Percentiles rank a stretch among this genome's conserved stretches.
phyloP scores from a whole-genome alignment of 169 alveolate species.

The Cyclospora cayetanensis region DNA sequence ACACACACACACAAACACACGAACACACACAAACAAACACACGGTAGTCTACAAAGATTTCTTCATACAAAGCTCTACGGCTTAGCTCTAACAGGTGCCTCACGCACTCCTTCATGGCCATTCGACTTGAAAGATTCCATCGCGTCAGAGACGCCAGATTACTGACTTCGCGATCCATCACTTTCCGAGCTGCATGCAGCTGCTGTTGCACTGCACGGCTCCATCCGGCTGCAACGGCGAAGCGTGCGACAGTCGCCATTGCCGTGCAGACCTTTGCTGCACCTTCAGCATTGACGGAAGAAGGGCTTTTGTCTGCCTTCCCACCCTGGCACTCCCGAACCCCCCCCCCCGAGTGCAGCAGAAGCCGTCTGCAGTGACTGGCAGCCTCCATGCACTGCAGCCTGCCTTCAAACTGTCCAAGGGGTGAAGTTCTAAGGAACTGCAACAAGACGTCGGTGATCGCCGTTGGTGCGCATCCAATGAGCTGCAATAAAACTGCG shows the following conservation, averaged over 20 bases:
- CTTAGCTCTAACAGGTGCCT: too few species aligned
- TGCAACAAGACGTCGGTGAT: conserved; percentile 63
- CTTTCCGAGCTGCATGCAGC: conserved; percentile 58
- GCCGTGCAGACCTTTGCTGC: conserved; percentile 21
- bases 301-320: too few species aligned
- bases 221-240: conserved; percentile 72
- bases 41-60: too few species aligned
- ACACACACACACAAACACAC: too few species aligned
- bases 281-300: too few species aligned
- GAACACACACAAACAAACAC: too few species aligned
- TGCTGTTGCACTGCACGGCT: conserved; percentile 60
- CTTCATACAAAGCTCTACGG: too few species aligned
- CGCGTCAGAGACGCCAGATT: conserved; percentile 52
- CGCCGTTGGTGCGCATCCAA: neutral
- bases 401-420: conserved; percentile 72
- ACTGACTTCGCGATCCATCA: conserved; percentile 54
- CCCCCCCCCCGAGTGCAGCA: neutral
- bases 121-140: conserved; percentile 68
- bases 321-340: too few species aligned
- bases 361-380: neutral
- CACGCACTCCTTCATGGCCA: conserved; percentile 70
- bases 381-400: conserved; percentile 1
- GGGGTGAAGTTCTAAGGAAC: conserved; percentile 65
- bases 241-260: conserved; percentile 59
- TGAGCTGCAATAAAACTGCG: conserved; percentile 41